phyloP scores from a whole-genome alignment of 331 rosid species.

The Ulmus americana region DNA sequence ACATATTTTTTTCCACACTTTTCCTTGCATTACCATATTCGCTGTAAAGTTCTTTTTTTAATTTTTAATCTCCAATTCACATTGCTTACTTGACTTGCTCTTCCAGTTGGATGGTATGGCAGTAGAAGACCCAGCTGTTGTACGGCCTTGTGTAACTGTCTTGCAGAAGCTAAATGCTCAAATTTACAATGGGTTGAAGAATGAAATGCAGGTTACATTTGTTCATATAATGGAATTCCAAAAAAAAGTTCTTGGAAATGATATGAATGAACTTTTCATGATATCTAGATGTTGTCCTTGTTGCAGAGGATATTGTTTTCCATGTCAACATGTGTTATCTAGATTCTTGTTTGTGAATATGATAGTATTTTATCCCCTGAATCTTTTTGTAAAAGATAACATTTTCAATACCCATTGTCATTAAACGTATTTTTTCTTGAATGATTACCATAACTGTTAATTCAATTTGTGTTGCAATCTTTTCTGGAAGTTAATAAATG shows the following conservation, averaged over 20 bases:
- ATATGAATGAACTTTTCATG: neutral
- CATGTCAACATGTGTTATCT: neutral
- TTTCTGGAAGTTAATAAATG: too few species aligned
- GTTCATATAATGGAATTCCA: neutral
- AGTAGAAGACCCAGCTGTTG: slow-evolving; percentile 48
- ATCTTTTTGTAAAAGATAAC: neutral
- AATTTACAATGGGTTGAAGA: slow-evolving; percentile 43
- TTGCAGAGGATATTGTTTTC: neutral
- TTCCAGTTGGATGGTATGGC: slow-evolving; percentile 53
- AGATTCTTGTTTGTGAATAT: neutral
- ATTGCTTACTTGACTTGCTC: slow-evolving; percentile 12
- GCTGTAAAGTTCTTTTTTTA: neutral
- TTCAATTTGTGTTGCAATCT: too few species aligned
- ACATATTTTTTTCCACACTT: neutral
- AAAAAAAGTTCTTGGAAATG: neutral
- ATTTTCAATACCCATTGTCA: too few species aligned
- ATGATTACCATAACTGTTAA: too few species aligned
- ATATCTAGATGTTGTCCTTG: too few species aligned
- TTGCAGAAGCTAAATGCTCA: slow-evolving; percentile 54
- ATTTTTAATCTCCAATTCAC: neutral
- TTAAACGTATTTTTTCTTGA: neutral
- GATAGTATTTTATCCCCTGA: neutral
- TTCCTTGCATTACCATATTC: slow-evolving; percentile 17
- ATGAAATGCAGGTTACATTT: slow-evolving; percentile 54
- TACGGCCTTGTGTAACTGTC: slow-evolving; percentile 66